Evolutionary conservation across 352 stramenopile species (phyloP).

Genomic region (Phytophthora gonapodyides): DNA sequence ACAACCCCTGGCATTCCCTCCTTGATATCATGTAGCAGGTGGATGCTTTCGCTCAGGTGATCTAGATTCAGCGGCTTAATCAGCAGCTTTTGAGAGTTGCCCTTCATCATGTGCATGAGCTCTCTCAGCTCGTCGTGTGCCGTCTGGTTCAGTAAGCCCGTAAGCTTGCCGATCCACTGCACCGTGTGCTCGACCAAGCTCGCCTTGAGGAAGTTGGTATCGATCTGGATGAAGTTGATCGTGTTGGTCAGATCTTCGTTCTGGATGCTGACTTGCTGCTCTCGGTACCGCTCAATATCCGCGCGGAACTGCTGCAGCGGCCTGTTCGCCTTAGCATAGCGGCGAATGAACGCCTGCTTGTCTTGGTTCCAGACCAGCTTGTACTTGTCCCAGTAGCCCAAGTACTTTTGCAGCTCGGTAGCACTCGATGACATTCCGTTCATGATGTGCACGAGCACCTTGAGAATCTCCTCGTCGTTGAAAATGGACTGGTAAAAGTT

Average conservation of each 20-base stretch:
- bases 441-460: slow-evolving; percentile 96
- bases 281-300: slow-evolving; percentile 91
- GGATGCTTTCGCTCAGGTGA: slow-evolving; percentile 92
- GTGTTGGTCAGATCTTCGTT: slow-evolving; percentile 92
- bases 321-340: slow-evolving; percentile 96
- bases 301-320: slow-evolving; percentile 92
- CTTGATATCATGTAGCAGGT: slow-evolving; percentile 88
- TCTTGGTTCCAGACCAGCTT: slow-evolving; percentile 94
- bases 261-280: slow-evolving; percentile 92
- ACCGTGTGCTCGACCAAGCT: slow-evolving; percentile 92
- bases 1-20: slow-evolving; percentile 70
- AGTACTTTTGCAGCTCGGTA: slow-evolving; percentile 94
- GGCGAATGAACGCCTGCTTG: slow-evolving; percentile 94
- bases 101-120: slow-evolving; percentile 89
- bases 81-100: slow-evolving; percentile 86
- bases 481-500: slow-evolving; percentile 95
- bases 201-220: slow-evolving; percentile 93
- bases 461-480: slow-evolving; percentile 96
- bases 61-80: slow-evolving; percentile 89
- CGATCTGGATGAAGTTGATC: slow-evolving; percentile 96
- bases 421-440: slow-evolving; percentile 95
- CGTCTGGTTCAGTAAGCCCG: slow-evolving; percentile 91
- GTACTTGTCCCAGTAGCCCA: slow-evolving; percentile 96
- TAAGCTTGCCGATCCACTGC: slow-evolving; percentile 94
- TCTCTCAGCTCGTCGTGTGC: slow-evolving; percentile 87